These are phyloP conservation scores for Sugiyamaella pinicola DNA, from an alignment of 1,139 yeast species.

Conservation along the genomic window DNA sequence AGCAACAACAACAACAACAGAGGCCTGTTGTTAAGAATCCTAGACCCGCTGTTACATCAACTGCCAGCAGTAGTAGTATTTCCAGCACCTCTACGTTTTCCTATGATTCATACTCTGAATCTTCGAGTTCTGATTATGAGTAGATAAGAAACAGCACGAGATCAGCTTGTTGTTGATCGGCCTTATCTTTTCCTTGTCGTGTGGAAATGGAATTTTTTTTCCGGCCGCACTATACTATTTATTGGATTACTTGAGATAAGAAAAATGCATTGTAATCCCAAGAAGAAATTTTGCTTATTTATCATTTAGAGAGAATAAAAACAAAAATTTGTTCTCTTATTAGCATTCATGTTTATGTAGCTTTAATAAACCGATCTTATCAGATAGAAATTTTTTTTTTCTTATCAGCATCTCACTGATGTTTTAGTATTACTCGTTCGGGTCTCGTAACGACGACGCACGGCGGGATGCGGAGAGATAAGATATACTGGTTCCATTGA, in stretches of 20 bases:
- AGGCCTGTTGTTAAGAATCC: slow-evolving; percentile 14
- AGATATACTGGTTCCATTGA: neutral
- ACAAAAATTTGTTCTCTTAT: neutral
- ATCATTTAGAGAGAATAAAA: neutral
- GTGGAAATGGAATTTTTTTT: neutral
- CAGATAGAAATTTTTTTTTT: neutral
- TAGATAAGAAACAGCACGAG: too few relatives aligned
- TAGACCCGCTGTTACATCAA: slow-evolving; percentile 21
- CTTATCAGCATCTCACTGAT: slow-evolving; percentile 3
- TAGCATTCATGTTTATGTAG: neutral
- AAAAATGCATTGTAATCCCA: neutral
- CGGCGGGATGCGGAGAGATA: neutral
- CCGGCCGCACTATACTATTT: neutral
- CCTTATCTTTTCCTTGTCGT: neutral
- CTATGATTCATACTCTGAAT: slow-evolving; percentile 17
- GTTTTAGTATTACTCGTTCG: slow-evolving; percentile 4
- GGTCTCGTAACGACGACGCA: neutral
- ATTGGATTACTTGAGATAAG: neutral
- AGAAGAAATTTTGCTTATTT: neutral
- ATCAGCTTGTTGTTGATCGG: too few relatives aligned
- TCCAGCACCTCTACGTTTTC: slow-evolving; percentile 6
- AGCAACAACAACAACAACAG: neutral
- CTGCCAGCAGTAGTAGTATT: slow-evolving; percentile 21
- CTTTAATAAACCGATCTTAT: neutral
- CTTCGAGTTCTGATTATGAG: slow-evolving; percentile 15